Conservation (phyloP, 257 asterid genomes). For the Fraxinus anomala region DNA sequence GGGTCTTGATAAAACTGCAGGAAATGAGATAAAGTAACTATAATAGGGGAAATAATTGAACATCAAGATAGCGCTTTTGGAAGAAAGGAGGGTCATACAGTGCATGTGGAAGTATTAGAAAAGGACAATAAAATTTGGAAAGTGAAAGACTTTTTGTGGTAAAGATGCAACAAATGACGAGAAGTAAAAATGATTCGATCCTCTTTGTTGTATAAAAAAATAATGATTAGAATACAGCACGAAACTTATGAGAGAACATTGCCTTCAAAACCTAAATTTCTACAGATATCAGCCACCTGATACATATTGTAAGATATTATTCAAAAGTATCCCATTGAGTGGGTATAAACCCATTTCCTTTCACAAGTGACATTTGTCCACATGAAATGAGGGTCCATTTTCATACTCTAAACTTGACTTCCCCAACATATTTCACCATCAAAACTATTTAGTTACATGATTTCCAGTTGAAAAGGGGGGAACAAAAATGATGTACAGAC, state of each 20-base stretch:
- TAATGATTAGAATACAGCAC: neutral
- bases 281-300: neutral
- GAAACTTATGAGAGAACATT: neutral
- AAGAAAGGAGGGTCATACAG: slow-evolving; percentile 16
- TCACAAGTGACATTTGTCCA: neutral
- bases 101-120: neutral
- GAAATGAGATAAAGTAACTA: slow-evolving; percentile 26
- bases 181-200: neutral
- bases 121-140: neutral
- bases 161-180: slow-evolving; percentile 7
- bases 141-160: slow-evolving; percentile 1
- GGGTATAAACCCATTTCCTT: neutral
- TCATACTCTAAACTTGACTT: neutral
- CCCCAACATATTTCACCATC: neutral
- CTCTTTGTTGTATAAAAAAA: neutral
- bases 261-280: neutral
- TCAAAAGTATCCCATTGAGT: neutral
- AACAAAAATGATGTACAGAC: neutral
- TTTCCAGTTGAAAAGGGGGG: neutral
- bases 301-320: neutral
- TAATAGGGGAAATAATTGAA: neutral
- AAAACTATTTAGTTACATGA: neutral
- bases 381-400: neutral
- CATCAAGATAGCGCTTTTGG: slow-evolving; percentile 20
- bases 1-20: slow-evolving; percentile 80